A percentile compares a stretch with the other conserved stretches of the same genome.
These are phyloP conservation scores for Chenopodium formosanum DNA, from an alignment of 148 eudicot species.

Conservation along the genomic window DNA sequence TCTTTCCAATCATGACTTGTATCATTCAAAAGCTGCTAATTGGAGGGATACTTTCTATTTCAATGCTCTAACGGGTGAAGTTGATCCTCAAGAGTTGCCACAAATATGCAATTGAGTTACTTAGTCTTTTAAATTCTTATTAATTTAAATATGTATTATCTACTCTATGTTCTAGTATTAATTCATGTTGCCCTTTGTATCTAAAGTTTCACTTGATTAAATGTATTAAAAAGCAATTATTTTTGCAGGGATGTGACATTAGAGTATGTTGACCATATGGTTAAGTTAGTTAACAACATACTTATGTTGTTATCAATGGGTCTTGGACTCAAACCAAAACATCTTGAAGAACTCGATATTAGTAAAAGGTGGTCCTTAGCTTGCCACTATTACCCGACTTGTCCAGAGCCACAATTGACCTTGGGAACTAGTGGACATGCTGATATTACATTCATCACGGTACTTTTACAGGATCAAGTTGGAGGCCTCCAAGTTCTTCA, in stretches of 20 bases:
- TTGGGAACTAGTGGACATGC: slow-evolving; percentile 19
- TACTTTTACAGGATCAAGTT: slow-evolving; percentile 31
- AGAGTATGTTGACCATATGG: slow-evolving; percentile 43
- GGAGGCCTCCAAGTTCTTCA: slow-evolving; percentile 30
- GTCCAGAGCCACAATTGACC: slow-evolving; percentile 26
- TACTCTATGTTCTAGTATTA: background rate
- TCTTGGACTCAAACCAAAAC: slow-evolving; percentile 39
- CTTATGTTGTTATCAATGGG: slow-evolving; percentile 49
- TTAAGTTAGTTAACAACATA: slow-evolving; percentile 31
- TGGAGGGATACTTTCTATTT: slow-evolving; percentile 42
- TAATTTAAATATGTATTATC: too few relatives aligned
- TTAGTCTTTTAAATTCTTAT: too few relatives aligned
- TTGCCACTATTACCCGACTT: slow-evolving; percentile 49
- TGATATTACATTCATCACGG: slow-evolving; percentile 21
- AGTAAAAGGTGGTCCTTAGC: slow-evolving; percentile 29
- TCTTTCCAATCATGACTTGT: slow-evolving; percentile 34
- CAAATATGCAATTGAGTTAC: slow-evolving; percentile 32
- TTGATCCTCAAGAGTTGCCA: slow-evolving; percentile 37
- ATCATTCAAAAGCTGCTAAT: slow-evolving; percentile 22
- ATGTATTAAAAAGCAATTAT: background rate
- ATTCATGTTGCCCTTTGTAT: background rate
- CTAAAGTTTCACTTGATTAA: background rate
- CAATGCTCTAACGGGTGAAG: slow-evolving; percentile 24
- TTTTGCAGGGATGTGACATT: slow-evolving; percentile 29
- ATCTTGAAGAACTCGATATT: slow-evolving; percentile 34